Evolutionary conservation across 768 basidiomycete species (phyloP).

Genomic region (Boletellus emodensis): DNA sequence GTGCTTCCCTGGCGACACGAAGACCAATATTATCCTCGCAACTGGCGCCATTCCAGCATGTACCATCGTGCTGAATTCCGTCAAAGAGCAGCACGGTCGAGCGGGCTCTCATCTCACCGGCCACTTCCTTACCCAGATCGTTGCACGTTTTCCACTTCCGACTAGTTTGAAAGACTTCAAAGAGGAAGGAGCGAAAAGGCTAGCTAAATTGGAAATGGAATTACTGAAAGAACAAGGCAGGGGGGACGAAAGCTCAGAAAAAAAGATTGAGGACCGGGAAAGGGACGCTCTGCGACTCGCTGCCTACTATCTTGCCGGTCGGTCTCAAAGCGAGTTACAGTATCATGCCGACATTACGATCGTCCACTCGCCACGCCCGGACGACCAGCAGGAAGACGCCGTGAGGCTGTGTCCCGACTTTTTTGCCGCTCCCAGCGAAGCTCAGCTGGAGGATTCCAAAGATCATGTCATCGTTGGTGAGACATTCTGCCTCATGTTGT

Average conservation of each 20-base stretch:
- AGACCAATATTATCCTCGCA: constrained; percentile 19
- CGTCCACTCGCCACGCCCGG: constrained; percentile 5
- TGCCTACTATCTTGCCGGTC: constrained; percentile 8
- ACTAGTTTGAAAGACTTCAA: too few relatives aligned
- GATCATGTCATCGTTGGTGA: constrained; percentile 5
- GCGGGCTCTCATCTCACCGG: constrained; percentile 15
- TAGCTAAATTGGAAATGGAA: too few relatives aligned
- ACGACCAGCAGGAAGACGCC: constrained; percentile 7
- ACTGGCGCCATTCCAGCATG: constrained; percentile 18
- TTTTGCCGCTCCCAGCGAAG: constrained; percentile 9
- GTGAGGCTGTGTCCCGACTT: constrained; percentile 15
- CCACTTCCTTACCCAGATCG: constrained; percentile 13
- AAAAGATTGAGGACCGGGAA: too few relatives aligned
- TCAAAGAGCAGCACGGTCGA: constrained; percentile 5
- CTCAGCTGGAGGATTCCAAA: constrained; percentile 11
- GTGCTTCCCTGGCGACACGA: constrained; percentile 5
- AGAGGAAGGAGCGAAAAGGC: too few relatives aligned
- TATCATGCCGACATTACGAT: constrained; percentile 11
- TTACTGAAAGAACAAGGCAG: too few relatives aligned
- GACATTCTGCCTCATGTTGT: not conserved
- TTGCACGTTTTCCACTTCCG: constrained; percentile 5
- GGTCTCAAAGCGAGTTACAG: not conserved
- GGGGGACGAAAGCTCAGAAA: too few relatives aligned
- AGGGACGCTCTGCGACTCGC: not conserved
- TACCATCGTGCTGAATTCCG: constrained; percentile 17